Evolutionary conservation across 2,329 filamentous ascomycete genomes (phyloP).

Genomic region (Pyrenophora graminea): DNA sequence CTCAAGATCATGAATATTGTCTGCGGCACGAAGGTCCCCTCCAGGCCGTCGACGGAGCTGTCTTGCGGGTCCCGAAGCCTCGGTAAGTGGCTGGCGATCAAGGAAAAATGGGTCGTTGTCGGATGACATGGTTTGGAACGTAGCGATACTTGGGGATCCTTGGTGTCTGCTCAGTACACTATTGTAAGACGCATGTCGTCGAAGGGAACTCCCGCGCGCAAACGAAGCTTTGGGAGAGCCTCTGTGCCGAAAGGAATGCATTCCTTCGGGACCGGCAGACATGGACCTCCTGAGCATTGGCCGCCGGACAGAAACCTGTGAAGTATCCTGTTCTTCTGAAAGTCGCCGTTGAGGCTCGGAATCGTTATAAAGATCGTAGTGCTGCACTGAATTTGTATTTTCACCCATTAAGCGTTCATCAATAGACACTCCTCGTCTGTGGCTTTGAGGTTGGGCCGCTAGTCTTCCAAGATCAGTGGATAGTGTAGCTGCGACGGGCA

Average conservation of each 20-base stretch:
- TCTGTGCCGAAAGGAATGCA: slow-evolving; percentile 44
- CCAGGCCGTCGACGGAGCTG: slow-evolving; percentile 55
- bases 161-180: slow-evolving; percentile 59
- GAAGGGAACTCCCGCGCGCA: slow-evolving; percentile 48
- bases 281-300: slow-evolving; percentile 33
- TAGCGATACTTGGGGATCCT: slow-evolving; percentile 65
- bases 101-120: slow-evolving; percentile 47
- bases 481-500: slow-evolving; percentile 57
- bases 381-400: slow-evolving; percentile 11
- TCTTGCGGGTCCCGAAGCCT: slow-evolving; percentile 31
- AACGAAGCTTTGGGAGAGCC: slow-evolving; percentile 38
- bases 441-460: neutral
- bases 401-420: slow-evolving; percentile 22
- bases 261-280: slow-evolving; percentile 37
- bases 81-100: slow-evolving; percentile 36
- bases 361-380: slow-evolving; percentile 29
- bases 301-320: slow-evolving; percentile 24
- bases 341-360: slow-evolving; percentile 4
- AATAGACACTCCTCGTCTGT: slow-evolving; percentile 22
- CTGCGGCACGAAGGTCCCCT: slow-evolving; percentile 53
- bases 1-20: slow-evolving; percentile 54
- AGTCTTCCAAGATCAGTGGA: slow-evolving; percentile 19
- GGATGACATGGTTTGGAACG: slow-evolving; percentile 50
- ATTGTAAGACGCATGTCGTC: slow-evolving; percentile 64
- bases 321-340: slow-evolving; percentile 21